Base-by-base conservation (phyloP, 345 rosid species). In the Gossypium thurberi region DNA sequence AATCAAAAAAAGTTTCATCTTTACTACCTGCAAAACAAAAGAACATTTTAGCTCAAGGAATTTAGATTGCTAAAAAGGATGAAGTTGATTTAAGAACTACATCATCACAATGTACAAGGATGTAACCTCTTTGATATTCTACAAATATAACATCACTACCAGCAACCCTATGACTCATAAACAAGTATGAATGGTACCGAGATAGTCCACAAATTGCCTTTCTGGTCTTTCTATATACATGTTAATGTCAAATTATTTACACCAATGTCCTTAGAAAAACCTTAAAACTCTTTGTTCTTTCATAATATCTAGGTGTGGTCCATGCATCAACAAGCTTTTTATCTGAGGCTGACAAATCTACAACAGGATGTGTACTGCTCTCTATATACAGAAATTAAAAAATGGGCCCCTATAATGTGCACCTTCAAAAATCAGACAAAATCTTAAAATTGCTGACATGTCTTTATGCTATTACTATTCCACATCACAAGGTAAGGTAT, bases 1-100 rank as follows among this genome's bases (percentile, higher is more conserved):
- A 85, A 80, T 95, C 99, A 53, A 90, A 92, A 85, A 95, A 95
- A 15, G 74, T 58, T 58, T 95, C 99, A 52, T 90, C 92, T 85
- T 82, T 95, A 76, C 92, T 89, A 61, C 92, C 99, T 95, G 88
- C 85, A 79, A 33, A 33, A 65, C 33, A 43, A 5, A 58, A n/a
- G 15, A 56, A 20, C 46, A 1, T 13, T 53, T 40, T 25, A 14
- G 20, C 28, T 70, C 20, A 70, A 53, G 57, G 56, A 5, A 42
- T 65, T 40, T 7, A 65, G 37, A 46, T 25, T 47, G 53, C 33
- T 10, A 14, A 12, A 25, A 48, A 0, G 21, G 18, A 2, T 10
- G 1, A 14, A 37, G 23, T 18, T 37, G 48, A 53, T 18, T 18
- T 20, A 72, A 37, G 46, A 33, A n/a, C 67, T 40, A 33, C 40